Evolutionary conservation across 1,139 yeast genomes (phyloP).

Genomic region (Debaryomycetaceae sp.): DNA sequence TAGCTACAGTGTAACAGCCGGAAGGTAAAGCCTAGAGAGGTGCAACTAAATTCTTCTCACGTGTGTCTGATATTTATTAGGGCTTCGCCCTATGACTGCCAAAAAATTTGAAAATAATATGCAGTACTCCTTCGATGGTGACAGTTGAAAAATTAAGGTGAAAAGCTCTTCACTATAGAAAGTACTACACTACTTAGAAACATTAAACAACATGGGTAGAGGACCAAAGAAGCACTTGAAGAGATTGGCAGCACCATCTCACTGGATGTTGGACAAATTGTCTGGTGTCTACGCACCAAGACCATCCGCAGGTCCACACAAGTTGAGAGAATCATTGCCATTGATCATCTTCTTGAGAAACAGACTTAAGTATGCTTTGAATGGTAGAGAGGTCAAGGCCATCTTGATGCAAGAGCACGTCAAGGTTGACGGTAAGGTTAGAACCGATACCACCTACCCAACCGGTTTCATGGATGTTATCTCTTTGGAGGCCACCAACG

Average conservation of each 20-base stretch:
- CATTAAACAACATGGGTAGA: constrained; percentile 21
- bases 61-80: constrained; percentile 2
- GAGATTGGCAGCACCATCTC: constrained; percentile 75
- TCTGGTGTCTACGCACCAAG: constrained; percentile 99
- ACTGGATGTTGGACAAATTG: constrained; percentile 99
- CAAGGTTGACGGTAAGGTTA: constrained; percentile 98
- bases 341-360: constrained; percentile 96
- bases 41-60: background rate
- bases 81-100: constrained; percentile 3
- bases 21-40: background rate
- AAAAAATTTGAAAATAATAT: background rate
- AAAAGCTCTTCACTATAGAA: background rate
- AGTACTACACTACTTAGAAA: background rate
- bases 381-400: constrained; percentile 99
- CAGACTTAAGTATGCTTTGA: constrained; percentile 98
- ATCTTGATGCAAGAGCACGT: constrained; percentile 99
- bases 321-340: constrained; percentile 98
- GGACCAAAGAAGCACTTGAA: constrained; percentile 42
- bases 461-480: constrained; percentile 99
- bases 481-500: constrained; percentile 95
- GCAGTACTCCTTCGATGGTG: constrained; percentile 1
- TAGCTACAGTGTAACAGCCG: background rate
- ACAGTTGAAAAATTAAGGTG: constrained; percentile 6
- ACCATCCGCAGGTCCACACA: constrained; percentile 99
- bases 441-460: constrained; percentile 98